A percentile compares a stretch with the other conserved stretches of the same genome.
Conservation (phyloP, 441 rosid species). For the Geranium incanum region DNA sequence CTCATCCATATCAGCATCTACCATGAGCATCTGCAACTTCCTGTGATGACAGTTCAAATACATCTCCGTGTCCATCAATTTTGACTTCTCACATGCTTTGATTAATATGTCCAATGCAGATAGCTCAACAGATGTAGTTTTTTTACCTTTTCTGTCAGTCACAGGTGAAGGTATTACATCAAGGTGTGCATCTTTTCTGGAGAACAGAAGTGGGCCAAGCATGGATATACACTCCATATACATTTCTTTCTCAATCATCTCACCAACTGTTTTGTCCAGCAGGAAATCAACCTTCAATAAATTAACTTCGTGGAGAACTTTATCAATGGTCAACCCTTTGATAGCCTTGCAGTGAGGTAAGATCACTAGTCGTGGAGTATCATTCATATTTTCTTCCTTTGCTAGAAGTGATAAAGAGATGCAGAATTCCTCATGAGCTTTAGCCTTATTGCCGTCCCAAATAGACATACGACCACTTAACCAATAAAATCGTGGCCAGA, state of each 20-base stretch:
- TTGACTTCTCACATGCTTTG: slow-evolving; percentile 64
- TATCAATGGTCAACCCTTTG: slow-evolving; percentile 56
- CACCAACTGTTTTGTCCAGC: slow-evolving; percentile 63
- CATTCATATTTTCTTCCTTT: slow-evolving; percentile 33
- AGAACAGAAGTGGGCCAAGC: slow-evolving; percentile 78
- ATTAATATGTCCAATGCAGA: slow-evolving; percentile 63
- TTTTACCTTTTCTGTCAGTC: slow-evolving; percentile 35
- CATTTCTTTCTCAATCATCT: slow-evolving; percentile 72
- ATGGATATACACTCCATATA: slow-evolving; percentile 57
- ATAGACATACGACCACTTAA: slow-evolving; percentile 82
- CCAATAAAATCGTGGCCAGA: slow-evolving; percentile 92
- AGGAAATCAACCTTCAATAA: slow-evolving; percentile 66
- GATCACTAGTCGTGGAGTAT: slow-evolving; percentile 35
- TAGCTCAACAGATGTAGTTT: slow-evolving; percentile 50
- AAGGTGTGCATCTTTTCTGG: slow-evolving; percentile 36
- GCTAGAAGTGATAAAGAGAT: slow-evolving; percentile 60
- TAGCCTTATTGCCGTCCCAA: slow-evolving; percentile 66
- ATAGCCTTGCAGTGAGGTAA: slow-evolving; percentile 64
- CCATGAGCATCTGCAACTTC: slow-evolving; percentile 74
- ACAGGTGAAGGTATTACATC: slow-evolving; percentile 38
- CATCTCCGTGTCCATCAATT: slow-evolving; percentile 52
- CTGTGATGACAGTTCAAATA: slow-evolving; percentile 64
- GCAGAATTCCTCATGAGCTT: slow-evolving; percentile 68
- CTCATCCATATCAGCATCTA: slow-evolving; percentile 46
- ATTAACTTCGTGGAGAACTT: slow-evolving; percentile 68